Evolutionary conservation across 495 filamentous ascomycete genomes (phyloP).

Genomic region (Penicillium bialowiezense): DNA sequence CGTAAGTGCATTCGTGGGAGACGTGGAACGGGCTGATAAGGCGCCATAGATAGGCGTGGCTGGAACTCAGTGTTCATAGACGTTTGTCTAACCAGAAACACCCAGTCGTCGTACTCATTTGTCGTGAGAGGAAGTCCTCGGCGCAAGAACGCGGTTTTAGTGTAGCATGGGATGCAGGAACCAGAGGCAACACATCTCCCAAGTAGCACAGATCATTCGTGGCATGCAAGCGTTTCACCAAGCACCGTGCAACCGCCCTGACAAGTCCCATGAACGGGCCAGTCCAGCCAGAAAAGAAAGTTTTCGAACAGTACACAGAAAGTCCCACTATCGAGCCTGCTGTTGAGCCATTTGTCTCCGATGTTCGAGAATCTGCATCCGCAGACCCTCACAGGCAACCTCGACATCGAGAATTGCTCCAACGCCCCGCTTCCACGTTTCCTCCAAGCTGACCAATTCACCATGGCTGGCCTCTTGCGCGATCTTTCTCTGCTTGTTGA

Average conservation of each 20-base stretch:
- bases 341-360: conserved; percentile 42
- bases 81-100: too few relatives aligned
- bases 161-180: not conserved
- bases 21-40: not conserved
- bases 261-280: not conserved
- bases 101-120: too few relatives aligned
- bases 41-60: not conserved
- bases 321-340: conserved; percentile 20
- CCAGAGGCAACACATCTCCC: not conserved
- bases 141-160: too few relatives aligned
- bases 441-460: conserved; percentile 67
- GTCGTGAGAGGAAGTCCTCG: not conserved
- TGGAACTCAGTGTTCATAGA: not conserved
- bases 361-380: conserved; percentile 59
- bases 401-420: conserved; percentile 73
- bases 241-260: not conserved
- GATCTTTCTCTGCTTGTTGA: conserved; percentile 67
- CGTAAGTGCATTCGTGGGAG: not conserved
- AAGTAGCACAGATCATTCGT: too few relatives aligned
- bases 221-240: conserved; percentile 2
- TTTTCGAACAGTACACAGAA: not conserved
- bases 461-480: conserved; percentile 66
- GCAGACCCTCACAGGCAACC: conserved; percentile 66
- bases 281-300: not conserved
- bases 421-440: conserved; percentile 69